These are phyloP conservation scores for Paradendryphiella salina DNA, from an alignment of 2,329 filamentous ascomycete species.

Conservation along the genomic window DNA sequence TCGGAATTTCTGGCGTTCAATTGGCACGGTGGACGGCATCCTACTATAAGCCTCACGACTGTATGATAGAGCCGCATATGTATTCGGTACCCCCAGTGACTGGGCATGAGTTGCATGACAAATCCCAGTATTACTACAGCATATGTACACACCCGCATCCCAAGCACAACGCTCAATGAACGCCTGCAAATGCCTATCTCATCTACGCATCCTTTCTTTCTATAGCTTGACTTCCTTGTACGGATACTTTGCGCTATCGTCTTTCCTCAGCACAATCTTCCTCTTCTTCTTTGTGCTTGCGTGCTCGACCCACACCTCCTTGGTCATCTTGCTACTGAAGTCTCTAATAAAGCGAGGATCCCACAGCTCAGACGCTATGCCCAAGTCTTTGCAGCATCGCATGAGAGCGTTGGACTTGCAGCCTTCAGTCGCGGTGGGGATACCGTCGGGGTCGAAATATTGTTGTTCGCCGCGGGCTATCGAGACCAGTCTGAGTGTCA, in stretches of 20 bases:
- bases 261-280: slow-evolving; percentile 84
- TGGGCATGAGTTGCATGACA: slow-evolving; percentile 1
- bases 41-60: slow-evolving; percentile 4
- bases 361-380: slow-evolving; percentile 94
- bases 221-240: slow-evolving; percentile 56
- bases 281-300: slow-evolving; percentile 81
- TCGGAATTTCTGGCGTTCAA: slow-evolving; percentile 15
- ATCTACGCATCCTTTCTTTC: neutral
- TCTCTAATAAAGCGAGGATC: slow-evolving; percentile 86
- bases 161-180: neutral
- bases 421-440: slow-evolving; percentile 92
- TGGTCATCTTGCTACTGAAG: slow-evolving; percentile 74
- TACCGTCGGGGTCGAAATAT: slow-evolving; percentile 86
- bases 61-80: slow-evolving; percentile 5
- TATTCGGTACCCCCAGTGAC: neutral
- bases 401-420: slow-evolving; percentile 98
- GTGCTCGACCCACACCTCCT: slow-evolving; percentile 91
- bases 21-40: slow-evolving; percentile 4
- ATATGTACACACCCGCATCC: neutral
- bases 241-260: slow-evolving; percentile 70
- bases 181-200: slow-evolving; percentile 2
- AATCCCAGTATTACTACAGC: slow-evolving; percentile 3
- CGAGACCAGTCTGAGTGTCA: slow-evolving; percentile 73
- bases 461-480: slow-evolving; percentile 93
- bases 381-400: slow-evolving; percentile 97